Base-by-base conservation (phyloP, 441 rosid genomes). In the Pelargonium citronellum region DNA sequence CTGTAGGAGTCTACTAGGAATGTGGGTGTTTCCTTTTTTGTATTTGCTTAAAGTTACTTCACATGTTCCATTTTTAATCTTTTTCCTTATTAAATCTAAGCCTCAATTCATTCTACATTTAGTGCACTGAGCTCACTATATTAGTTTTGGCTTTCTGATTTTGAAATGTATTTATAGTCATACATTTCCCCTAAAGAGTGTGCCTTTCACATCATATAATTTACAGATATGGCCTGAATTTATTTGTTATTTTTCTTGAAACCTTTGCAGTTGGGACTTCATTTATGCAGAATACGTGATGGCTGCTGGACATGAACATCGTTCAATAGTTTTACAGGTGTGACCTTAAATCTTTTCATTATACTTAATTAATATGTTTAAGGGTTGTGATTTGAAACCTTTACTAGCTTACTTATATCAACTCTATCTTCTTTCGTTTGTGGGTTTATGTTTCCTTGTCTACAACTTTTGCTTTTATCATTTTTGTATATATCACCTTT, bases 241-340 rank as follows among this genome's bases (percentile, higher is more conserved):
- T 22, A 22, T 22, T 0, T 22, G 7, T 41, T 17, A 39, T 49
- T 62, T 68, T 67, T 51, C 63, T 64, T 39, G 57, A 51, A 57
- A 64, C 49, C 73, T 46, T 71, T 75, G 80, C 82, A 95, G 99
- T 76, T 95, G 99, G 99, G 99, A 95, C 79, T 95, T 95, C 75
- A 95, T 95, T 72, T 95, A 95, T 78, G 96, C 98, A 16, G 99
- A 95, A 79, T 92, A 95, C 69, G 99, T 95, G 64, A 92, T 95
- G 99, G 99, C 96, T 67, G 95, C 99, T 78, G 99, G 99, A 74
- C 73, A 81, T 78, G 85, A 89, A 78, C 97, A 95, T 77, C 98
- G 99, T 19, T 92, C 97, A 73, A 95, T 89, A 68, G 91, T 95
- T 78, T 92, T 97, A 98, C 99, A 95, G 99, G 99, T 60, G 11